phyloP scores from a whole-genome alignment of 345 rosid species.

The Gossypium sturtianum region DNA sequence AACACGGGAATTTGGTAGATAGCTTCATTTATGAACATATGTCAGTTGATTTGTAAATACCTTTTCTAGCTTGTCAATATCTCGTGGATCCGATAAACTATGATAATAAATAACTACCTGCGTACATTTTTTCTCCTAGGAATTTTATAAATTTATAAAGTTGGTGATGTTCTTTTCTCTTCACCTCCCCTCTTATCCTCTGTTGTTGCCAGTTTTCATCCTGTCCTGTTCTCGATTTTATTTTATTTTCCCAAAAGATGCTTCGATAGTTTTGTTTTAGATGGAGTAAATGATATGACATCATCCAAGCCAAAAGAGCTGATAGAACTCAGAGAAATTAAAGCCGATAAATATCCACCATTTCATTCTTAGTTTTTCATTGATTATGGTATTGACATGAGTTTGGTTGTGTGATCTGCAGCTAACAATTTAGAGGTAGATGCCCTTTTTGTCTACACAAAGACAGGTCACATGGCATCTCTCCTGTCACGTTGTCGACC shows the following conservation, averaged over 20 bases:
- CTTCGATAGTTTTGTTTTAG: background rate
- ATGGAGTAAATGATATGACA: background rate
- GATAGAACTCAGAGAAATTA: background rate
- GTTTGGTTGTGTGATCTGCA: conserved; percentile 31
- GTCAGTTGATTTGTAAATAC: no score
- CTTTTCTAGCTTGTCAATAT: no score
- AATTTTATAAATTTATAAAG: no score
- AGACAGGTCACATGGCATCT: conserved; percentile 94
- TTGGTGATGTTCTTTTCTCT: no score
- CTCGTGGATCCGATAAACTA: no score
- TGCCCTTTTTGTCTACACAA: conserved; percentile 92
- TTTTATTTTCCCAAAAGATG: no score
- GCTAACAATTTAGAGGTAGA: conserved; percentile 95
- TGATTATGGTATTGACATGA: background rate
- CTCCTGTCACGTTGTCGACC: conserved; percentile 92
- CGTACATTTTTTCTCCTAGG: no score
- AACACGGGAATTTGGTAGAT: no score
- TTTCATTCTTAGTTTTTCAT: background rate
- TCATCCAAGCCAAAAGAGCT: background rate
- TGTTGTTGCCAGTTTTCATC: background rate
- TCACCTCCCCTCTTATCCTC: background rate
- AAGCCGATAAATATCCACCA: background rate
- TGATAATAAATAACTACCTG: no score
- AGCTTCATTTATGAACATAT: no score
- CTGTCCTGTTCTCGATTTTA: background rate